A percentile compares a stretch with the other conserved stretches of the same genome.
phyloP scores from a whole-genome alignment of 768 basidiomycete genomes.

The Pisolithus orientalis region DNA sequence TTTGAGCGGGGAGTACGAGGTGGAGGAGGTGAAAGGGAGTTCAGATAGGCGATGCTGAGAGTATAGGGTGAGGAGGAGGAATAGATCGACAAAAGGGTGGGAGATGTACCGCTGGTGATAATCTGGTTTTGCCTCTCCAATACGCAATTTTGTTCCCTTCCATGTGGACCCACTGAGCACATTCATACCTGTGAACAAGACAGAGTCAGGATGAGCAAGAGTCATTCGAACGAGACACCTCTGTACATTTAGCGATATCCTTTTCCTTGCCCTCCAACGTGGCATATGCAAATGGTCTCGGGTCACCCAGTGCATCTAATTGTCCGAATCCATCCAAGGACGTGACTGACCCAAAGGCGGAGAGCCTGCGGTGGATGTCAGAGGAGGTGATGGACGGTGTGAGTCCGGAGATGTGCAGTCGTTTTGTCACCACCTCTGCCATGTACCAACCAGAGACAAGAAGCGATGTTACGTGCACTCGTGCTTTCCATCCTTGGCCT shows the following conservation, averaged over 20 bases:
- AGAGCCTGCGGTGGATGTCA: slow-evolving; percentile 54
- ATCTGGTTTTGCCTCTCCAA: slow-evolving; percentile 80
- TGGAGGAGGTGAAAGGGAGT: slow-evolving; percentile 19
- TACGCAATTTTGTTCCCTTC: slow-evolving; percentile 81
- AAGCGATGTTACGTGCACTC: background rate
- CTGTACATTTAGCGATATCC: slow-evolving; percentile 61
- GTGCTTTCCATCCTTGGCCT: slow-evolving; percentile 10
- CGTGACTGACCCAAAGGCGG: slow-evolving; percentile 62
- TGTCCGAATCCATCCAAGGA: slow-evolving; percentile 65
- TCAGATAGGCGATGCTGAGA: slow-evolving; percentile 15
- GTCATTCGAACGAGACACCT: background rate
- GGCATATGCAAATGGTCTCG: slow-evolving; percentile 66
- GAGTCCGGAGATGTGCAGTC: slow-evolving; percentile 70
- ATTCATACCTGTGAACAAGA: slow-evolving; percentile 51
- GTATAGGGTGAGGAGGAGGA: background rate
- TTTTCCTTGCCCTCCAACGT: slow-evolving; percentile 59
- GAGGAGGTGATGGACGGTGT: slow-evolving; percentile 54
- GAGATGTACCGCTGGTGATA: slow-evolving; percentile 49
- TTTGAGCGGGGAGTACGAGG: slow-evolving; percentile 17
- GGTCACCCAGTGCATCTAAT: slow-evolving; percentile 57
- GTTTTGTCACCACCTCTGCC: slow-evolving; percentile 40
- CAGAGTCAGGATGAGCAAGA: background rate
- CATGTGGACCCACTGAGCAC: slow-evolving; percentile 75
- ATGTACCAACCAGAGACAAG: background rate
- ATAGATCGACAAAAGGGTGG: background rate